Conservation (phyloP, 768 basidiomycete genomes). For the Nidularia sp. region DNA sequence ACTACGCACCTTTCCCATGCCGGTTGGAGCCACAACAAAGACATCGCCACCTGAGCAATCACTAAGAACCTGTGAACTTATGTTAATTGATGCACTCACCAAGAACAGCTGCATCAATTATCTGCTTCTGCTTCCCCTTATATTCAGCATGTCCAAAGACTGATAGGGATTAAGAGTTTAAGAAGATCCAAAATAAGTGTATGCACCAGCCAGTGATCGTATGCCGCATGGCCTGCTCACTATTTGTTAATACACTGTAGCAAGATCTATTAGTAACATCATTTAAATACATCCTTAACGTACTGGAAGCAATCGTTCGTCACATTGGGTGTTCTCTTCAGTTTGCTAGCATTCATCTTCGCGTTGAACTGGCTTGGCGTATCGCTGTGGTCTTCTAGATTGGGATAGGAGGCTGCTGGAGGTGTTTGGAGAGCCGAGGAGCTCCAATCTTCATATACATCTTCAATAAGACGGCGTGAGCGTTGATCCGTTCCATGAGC, state of each 20-base stretch:
- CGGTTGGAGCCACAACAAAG: conserved; percentile 80
- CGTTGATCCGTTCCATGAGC: too few species aligned
- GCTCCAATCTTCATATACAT: too few species aligned
- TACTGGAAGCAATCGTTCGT: too few species aligned
- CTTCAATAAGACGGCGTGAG: too few species aligned
- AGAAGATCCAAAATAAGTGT: background rate
- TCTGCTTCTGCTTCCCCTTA: conserved; percentile 76
- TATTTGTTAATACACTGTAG: background rate
- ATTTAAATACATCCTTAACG: too few species aligned
- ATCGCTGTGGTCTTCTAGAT: too few species aligned
- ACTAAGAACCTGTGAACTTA: background rate
- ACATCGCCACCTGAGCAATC: conserved; percentile 56
- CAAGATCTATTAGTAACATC: background rate
- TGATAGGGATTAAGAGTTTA: conserved; percentile 16
- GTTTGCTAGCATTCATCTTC: too few species aligned
- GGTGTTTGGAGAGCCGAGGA: too few species aligned
- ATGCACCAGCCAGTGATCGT: background rate
- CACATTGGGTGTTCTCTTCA: too few species aligned
- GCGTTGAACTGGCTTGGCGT: too few species aligned
- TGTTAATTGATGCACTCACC: conserved; percentile 31
- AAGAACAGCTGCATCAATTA: conserved; percentile 64
- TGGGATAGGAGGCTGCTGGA: too few species aligned
- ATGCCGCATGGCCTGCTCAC: background rate
- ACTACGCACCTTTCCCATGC: conserved; percentile 75
- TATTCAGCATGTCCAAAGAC: conserved; percentile 68